These are phyloP conservation scores for Gastrolobium bilobum DNA, from an alignment of 306 rosid genomes.

Conservation along the genomic window DNA sequence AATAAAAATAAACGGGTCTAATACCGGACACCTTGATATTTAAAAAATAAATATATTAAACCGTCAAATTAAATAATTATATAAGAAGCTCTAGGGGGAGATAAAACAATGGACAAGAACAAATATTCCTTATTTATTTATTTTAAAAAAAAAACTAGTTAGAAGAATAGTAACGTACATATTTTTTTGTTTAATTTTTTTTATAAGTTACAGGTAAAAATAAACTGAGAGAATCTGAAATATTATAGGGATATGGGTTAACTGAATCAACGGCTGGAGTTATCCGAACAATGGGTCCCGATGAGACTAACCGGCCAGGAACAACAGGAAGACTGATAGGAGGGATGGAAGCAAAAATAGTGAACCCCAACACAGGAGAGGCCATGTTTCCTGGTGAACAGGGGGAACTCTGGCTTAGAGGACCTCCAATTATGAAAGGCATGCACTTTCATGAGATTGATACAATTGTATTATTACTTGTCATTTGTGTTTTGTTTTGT, in stretches of 20 bases:
- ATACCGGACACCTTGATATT: too few species aligned
- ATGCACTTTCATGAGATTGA: constrained; percentile 4
- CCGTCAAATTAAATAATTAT: too few species aligned
- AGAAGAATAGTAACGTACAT: too few species aligned
- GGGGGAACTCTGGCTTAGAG: constrained; percentile 73
- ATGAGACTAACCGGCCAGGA: constrained; percentile 46
- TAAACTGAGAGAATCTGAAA: neutral
- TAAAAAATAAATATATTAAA: too few species aligned
- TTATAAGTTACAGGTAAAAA: neutral
- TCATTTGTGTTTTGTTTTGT: neutral
- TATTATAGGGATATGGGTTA: constrained; percentile 64
- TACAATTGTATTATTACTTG: neutral
- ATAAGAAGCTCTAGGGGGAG: too few species aligned
- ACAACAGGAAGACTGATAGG: constrained; percentile 55
- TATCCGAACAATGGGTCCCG: constrained; percentile 31
- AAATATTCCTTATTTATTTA: too few species aligned
- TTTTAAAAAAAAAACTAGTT: too few species aligned
- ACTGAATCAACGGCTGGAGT: constrained; percentile 59
- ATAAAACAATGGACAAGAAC: too few species aligned
- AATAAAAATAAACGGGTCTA: too few species aligned
- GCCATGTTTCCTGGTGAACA: constrained; percentile 54
- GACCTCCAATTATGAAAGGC: constrained; percentile 69
- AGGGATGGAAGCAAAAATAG: constrained; percentile 59
- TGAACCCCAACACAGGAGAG: constrained; percentile 56
- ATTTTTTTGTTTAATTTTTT: too few species aligned